Evolutionary conservation across 1,284 basidiomycete genomes (phyloP).

Genomic region (Mycena sp.): DNA sequence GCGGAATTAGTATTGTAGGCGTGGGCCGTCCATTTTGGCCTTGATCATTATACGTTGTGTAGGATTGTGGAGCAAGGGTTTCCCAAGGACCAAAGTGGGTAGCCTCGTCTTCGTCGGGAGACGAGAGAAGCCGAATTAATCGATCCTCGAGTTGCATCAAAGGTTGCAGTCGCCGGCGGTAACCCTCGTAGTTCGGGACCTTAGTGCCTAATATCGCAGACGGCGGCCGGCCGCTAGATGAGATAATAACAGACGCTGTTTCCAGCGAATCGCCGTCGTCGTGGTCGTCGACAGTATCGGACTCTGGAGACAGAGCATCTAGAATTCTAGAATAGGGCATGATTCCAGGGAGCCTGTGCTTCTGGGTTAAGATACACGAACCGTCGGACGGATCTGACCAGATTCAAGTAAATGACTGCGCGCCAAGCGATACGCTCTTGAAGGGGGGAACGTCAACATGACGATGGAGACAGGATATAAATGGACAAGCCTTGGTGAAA

Average conservation of each 20-base stretch:
- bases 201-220: constrained; percentile 56
- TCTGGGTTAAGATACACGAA: constrained; percentile 48
- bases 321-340: constrained; percentile 61
- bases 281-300: constrained; percentile 63
- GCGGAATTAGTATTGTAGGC: constrained; percentile 60
- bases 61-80: constrained; percentile 36
- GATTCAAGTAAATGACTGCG: constrained; percentile 84
- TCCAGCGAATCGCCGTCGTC: constrained; percentile 55
- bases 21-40: constrained; percentile 53
- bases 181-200: constrained; percentile 68
- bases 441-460: no score
- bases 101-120: constrained; percentile 69
- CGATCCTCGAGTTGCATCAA: constrained; percentile 72
- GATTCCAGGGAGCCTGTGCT: neutral
- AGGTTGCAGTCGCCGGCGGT: constrained; percentile 68
- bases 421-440: constrained; percentile 87
- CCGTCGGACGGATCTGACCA: constrained; percentile 82
- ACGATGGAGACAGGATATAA: no score
- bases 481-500: no score
- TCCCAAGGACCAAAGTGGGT: constrained; percentile 55
- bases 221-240: constrained; percentile 54
- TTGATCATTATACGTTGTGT: constrained; percentile 31
- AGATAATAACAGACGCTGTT: constrained; percentile 59
- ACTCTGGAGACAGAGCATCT: constrained; percentile 76
- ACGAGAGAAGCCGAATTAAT: constrained; percentile 70